Evolutionary conservation across 78 protist species (phyloP).

Genomic region (Guillardia theta): DNA sequence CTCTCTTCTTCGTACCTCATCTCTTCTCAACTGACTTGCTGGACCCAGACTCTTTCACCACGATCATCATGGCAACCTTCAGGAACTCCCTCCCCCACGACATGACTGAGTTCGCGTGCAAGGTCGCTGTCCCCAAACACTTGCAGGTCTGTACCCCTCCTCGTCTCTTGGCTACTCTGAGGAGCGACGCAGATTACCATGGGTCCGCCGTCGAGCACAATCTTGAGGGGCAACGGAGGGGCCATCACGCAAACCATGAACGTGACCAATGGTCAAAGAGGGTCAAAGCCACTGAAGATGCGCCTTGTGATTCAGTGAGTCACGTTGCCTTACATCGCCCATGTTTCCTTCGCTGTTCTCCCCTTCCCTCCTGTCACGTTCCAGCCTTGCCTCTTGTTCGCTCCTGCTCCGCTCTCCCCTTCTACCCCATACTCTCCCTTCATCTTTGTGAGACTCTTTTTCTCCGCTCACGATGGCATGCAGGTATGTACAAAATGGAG

Average conservation of each 20-base stretch:
- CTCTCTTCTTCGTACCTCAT: too few species aligned
- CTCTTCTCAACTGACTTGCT: too few species aligned
- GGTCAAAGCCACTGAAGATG: background rate
- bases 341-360: too few species aligned
- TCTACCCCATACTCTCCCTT: too few species aligned
- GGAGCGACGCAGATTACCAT: background rate
- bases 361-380: too few species aligned
- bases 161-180: background rate
- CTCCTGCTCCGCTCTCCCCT: too few species aligned
- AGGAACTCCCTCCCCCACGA: background rate
- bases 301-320: background rate
- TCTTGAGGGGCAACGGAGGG: background rate
- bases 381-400: too few species aligned
- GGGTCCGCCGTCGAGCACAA: background rate
- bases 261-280: background rate
- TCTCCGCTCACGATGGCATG: too few species aligned
- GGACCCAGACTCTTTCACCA: background rate
- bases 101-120: background rate
- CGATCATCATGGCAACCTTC: background rate
- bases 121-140: background rate
- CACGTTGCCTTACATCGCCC: too few species aligned
- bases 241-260: conserved; percentile 2
- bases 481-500: too few species aligned
- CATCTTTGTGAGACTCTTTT: too few species aligned
- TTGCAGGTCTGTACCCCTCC: background rate